A percentile compares a stretch with the other conserved stretches of the same genome.
These are phyloP conservation scores for Cordyceps fumosorosea DNA, from an alignment of 2,329 filamentous ascomycete species.

Conservation along the genomic window DNA sequence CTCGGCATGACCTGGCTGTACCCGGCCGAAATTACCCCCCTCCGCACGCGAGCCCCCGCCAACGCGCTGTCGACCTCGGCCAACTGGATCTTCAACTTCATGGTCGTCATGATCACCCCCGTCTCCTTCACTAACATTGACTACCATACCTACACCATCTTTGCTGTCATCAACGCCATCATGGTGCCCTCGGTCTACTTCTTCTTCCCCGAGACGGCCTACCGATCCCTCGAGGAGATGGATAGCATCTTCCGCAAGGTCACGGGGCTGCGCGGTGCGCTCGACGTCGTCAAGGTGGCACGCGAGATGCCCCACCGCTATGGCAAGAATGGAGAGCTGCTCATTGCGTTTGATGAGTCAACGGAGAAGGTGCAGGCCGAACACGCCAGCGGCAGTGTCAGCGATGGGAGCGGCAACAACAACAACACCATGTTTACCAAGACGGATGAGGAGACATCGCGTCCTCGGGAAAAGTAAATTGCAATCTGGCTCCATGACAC, in stretches of 20 bases:
- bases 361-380: constrained; percentile 22
- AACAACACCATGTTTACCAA: constrained; percentile 24
- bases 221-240: constrained; percentile 60
- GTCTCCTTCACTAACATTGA: constrained; percentile 50
- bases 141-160: constrained; percentile 59
- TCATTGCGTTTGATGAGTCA: constrained; percentile 36
- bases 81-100: constrained; percentile 59
- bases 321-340: constrained; percentile 52
- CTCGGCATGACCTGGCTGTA: constrained; percentile 58
- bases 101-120: constrained; percentile 58
- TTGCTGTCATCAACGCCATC: constrained; percentile 57
- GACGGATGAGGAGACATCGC: constrained; percentile 30
- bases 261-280: constrained; percentile 31
- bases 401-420: constrained; percentile 20
- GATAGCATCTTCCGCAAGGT: constrained; percentile 57
- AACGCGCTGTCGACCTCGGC: constrained; percentile 48
- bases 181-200: constrained; percentile 53
- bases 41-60: constrained; percentile 58
- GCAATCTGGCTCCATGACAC: not conserved
- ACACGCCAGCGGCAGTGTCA: constrained; percentile 24
- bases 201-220: constrained; percentile 60
- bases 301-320: constrained; percentile 47
- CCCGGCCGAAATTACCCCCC: constrained; percentile 59
- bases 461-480: constrained; percentile 14
- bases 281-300: constrained; percentile 32